Evolutionary conservation across 1,284 basidiomycete genomes (phyloP), one percentile per base, ranked within the genome.

Genomic region (Leccinum huronense): DNA sequence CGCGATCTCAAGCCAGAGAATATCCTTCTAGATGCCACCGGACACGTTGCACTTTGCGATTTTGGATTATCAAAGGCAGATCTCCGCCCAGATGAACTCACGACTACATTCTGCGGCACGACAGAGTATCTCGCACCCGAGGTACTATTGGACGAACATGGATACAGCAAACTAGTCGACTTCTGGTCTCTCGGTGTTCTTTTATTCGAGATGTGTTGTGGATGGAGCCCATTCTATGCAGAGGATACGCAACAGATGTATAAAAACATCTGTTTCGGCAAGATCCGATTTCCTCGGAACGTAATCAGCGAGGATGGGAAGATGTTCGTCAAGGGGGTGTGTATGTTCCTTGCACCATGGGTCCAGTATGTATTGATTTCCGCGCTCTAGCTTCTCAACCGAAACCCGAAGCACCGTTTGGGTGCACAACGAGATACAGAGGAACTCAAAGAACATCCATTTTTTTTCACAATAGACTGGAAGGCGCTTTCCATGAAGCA

Each of bases 161-260:
- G 97, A 13, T 99, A 99, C 79, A 95, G 93, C 63, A 99, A 99
- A 80, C 88, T 98, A 63, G 97, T 99, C 70, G 97, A 99, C 77
- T 99, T 99, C 76, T 99, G 97, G 97, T 94, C 91, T 59, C 81
- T 98, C 11, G 96, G 95, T 59, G 95, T 96, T 16, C 82, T 94
- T 53, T 80, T 96, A 38, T 96, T 96, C 73, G 94, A 96, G 78
- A 99, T 99, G 97, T 99, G 97, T 76, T 99, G 97, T 73, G 97
- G 97, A n/a, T 99, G 97, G 97, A 95, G 93, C 76, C 97, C 97
- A 42, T 99, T 99, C 81, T 99, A 99, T 75, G 97, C 97, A 14
- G 97, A 99, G 73, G 97, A 99, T 76, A 98, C 95, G 16, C 97
- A 99, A 77, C 94, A 98, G 79, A 99, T 99, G 97, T 99, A 99